Evolutionary conservation across 1,284 basidiomycete species (phyloP), one percentile per base, ranked within the genome.

Genomic region (Papiliotrema nemorosa): DNA sequence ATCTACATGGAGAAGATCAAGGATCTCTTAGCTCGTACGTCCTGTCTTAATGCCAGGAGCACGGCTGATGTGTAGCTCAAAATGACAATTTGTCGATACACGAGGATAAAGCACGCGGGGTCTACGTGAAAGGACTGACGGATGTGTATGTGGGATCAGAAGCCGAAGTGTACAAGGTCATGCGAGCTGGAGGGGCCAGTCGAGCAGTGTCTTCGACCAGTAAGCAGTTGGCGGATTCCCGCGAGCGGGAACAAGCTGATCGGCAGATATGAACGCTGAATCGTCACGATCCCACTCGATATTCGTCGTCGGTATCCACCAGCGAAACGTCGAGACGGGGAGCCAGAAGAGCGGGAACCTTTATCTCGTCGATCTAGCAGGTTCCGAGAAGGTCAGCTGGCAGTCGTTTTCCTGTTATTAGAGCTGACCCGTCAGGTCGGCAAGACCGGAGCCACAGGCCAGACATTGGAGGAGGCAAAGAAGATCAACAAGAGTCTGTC

Each of bases 401-500:
- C 25, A n/a, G 34, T 13, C 24, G 33, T 31, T 39, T 13, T 10
- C 21, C 18, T 26, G n/a, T 24, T 29, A n/a, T n/a, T n/a, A n/a
- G n/a, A n/a, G n/a, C n/a, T n/a, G n/a, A n/a, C n/a, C n/a, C n/a
- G 25, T 12, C 37, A 72, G 67, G 68, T 77, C 33, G 94, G 94
- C 53, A 99, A 99, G 81, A 98, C 96, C 31, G 96, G 96, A 31
- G 96, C 96, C 40, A 97, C 93, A 12, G 96, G 96, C 2, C 96
- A 98, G 75, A 98, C 96, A 29, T 78, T 99, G 13, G 96, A 99
- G 74, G 96, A 99, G 75, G 96, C 96, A 13, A 99, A 99, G 82
- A 99, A 98, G 81, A 99, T 99, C 78, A 99, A 99, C 80, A 98
- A 98, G 78, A 91, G 88, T 52, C 78, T 99, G 37, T 97, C 92